Conservation (phyloP, 1,284 basidiomycete genomes). For the Apiotrichum gracile region DNA sequence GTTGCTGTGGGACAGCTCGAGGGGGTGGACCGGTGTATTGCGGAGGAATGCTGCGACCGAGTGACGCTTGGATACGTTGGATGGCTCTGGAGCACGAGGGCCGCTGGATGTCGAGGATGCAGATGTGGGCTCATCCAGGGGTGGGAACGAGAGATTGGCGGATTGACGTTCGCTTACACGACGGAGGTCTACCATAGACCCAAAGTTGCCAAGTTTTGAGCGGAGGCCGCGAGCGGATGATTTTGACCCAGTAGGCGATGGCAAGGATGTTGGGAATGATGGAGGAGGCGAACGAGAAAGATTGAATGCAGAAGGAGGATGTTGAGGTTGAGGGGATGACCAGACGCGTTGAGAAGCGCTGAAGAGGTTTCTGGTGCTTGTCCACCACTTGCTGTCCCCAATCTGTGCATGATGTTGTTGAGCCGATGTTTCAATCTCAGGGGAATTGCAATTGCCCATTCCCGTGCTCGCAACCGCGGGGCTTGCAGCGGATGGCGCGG, state of each 20-base stretch:
- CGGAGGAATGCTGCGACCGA: slow-evolving; percentile 2
- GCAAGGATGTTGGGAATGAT: too few species aligned
- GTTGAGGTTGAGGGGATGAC: not conserved
- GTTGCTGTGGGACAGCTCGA: slow-evolving; percentile 12
- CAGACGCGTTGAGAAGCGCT: slow-evolving; percentile 4
- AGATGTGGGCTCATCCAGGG: not conserved
- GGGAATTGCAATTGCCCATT: too few species aligned
- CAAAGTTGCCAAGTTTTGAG: slow-evolving; percentile 15
- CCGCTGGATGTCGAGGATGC: not conserved
- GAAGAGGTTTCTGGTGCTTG: slow-evolving; percentile 13
- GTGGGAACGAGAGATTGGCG: not conserved
- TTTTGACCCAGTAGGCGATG: too few species aligned
- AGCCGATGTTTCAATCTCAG: too few species aligned
- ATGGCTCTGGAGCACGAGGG: not conserved
- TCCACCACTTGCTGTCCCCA: slow-evolving; percentile 16
- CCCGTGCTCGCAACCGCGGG: too few species aligned
- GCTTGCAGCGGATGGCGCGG: too few species aligned
- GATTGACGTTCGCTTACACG: not conserved
- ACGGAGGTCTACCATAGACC: slow-evolving; percentile 16
- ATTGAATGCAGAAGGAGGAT: not conserved
- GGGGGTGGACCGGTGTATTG: slow-evolving; percentile 10
- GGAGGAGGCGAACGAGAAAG: not conserved
- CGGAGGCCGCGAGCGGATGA: too few species aligned
- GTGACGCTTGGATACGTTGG: too few species aligned
- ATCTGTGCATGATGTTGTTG: not conserved